phyloP scores from a whole-genome alignment of 306 rosid genomes.

The Carpinus viminea region DNA sequence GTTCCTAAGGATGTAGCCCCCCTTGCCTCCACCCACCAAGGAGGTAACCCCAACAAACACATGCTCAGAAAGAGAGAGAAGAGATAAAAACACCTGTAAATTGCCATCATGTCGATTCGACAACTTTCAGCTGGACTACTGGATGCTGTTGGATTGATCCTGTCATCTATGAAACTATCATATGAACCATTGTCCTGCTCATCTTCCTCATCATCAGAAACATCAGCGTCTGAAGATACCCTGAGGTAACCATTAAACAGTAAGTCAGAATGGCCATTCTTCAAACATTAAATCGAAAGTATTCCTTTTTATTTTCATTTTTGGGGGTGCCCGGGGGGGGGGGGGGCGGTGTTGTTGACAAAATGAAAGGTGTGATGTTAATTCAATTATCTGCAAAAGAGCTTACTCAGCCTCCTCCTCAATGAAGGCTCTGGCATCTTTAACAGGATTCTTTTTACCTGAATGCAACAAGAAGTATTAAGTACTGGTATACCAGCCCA shows the following conservation, averaged over 20 bases:
- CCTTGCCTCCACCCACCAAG: too few relatives aligned
- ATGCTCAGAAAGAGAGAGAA: background rate
- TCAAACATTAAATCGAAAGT: conserved; percentile 17
- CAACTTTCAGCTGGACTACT: conserved; percentile 59
- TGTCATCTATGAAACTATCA: conserved; percentile 94
- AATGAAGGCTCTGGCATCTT: conserved; percentile 55
- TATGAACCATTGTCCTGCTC: conserved; percentile 49
- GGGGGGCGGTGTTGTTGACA: background rate
- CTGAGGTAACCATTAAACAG: conserved; percentile 36
- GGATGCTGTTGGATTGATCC: conserved; percentile 51
- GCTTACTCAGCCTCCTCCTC: conserved; percentile 99
- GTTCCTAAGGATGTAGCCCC: too few relatives aligned
- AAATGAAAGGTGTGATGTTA: background rate
- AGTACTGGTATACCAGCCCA: conserved; percentile 14
- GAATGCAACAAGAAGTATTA: conserved; percentile 23
- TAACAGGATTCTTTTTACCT: conserved; percentile 61
- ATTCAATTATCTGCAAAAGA: conserved; percentile 3
- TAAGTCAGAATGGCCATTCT: conserved; percentile 30
- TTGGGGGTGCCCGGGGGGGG: background rate
- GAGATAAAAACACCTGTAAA: conserved; percentile 59
- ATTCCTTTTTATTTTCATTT: background rate
- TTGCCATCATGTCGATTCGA: conserved; percentile 80
- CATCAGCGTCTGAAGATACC: conserved; percentile 65
- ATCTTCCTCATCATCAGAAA: conserved; percentile 75
- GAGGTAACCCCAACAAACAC: background rate